Percentiles rank a stretch among this genome's conserved stretches.
These are phyloP conservation scores for Euphrasia arctica DNA, from an alignment of 305 asterid species.

Conservation along the genomic window DNA sequence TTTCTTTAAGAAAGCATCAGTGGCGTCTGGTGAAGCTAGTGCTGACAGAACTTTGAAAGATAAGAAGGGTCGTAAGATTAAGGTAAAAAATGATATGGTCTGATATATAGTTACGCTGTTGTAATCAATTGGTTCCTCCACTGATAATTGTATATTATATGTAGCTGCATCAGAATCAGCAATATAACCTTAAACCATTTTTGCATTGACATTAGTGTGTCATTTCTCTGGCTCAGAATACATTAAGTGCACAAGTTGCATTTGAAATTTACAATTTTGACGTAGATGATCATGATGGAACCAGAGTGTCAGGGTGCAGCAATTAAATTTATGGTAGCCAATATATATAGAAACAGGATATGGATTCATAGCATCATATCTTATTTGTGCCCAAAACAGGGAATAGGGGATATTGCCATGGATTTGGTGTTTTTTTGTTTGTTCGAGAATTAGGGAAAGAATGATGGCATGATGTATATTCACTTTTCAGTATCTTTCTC, in stretches of 20 bases:
- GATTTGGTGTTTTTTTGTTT: not conserved
- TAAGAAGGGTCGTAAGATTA: constrained; percentile 62
- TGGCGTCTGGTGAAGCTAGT: constrained; percentile 50
- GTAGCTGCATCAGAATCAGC: constrained; percentile 9
- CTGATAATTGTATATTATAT: not conserved
- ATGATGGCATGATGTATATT: not conserved
- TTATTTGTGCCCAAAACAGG: not conserved
- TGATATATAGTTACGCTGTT: not conserved
- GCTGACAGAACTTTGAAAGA: constrained; percentile 47
- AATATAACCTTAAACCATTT: constrained; percentile 10
- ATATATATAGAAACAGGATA: not conserved
- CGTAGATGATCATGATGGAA: constrained; percentile 17
- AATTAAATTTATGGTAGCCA: not conserved
- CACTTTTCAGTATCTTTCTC: not conserved
- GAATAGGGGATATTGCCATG: not conserved
- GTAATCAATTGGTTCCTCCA: constrained; percentile 1
- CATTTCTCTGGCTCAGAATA: constrained; percentile 10
- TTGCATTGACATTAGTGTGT: not conserved
- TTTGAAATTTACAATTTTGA: not conserved
- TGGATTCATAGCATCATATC: not conserved
- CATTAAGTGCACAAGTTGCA: constrained; percentile 7
- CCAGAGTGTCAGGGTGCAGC: not conserved
- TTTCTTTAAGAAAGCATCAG: constrained; percentile 68
- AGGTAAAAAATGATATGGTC: constrained; percentile 45
- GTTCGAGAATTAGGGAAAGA: not conserved